phyloP scores from a whole-genome alignment of 805 yeast genomes.

The Cyberlindnera euphorbiae region DNA sequence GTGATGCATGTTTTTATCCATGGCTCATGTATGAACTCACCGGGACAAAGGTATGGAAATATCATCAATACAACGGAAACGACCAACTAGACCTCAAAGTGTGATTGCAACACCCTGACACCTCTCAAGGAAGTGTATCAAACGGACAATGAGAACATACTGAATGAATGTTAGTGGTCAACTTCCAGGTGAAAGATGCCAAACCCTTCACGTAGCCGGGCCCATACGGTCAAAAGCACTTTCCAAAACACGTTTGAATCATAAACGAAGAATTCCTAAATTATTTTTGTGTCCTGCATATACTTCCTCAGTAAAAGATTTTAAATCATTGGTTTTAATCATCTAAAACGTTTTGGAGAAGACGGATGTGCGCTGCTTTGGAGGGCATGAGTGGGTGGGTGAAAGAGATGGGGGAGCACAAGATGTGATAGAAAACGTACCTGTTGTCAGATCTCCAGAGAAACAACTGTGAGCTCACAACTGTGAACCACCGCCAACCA shows the following conservation, averaged over 20 bases:
- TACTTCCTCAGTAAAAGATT: slow-evolving; percentile 63
- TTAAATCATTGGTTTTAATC: slow-evolving; percentile 33
- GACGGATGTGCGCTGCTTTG: neutral
- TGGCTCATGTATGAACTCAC: slow-evolving; percentile 63
- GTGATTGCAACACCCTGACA: no score
- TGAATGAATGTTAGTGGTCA: slow-evolving; percentile 9
- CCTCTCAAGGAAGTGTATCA: no score
- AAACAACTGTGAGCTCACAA: no score
- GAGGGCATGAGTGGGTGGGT: neutral
- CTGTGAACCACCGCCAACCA: no score
- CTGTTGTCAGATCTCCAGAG: no score
- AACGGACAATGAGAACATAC: slow-evolving; percentile 1
- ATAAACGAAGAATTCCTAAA: slow-evolving; percentile 77
- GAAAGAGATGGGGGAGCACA: neutral
- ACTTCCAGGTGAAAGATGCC: slow-evolving; percentile 6
- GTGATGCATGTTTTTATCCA: slow-evolving; percentile 93
- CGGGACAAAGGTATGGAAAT: slow-evolving; percentile 32
- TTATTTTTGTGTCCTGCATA: slow-evolving; percentile 63
- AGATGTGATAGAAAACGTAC: no score
- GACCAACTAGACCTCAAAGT: no score
- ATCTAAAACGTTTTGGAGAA: slow-evolving; percentile 13
- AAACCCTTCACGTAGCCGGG: no score
- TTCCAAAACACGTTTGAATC: no score
- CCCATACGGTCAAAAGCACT: neutral
- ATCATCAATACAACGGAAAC: slow-evolving; percentile 16